These are phyloP conservation scores for Claviceps sp. DNA, from an alignment of 2,329 filamentous ascomycete genomes.

Conservation along the genomic window DNA sequence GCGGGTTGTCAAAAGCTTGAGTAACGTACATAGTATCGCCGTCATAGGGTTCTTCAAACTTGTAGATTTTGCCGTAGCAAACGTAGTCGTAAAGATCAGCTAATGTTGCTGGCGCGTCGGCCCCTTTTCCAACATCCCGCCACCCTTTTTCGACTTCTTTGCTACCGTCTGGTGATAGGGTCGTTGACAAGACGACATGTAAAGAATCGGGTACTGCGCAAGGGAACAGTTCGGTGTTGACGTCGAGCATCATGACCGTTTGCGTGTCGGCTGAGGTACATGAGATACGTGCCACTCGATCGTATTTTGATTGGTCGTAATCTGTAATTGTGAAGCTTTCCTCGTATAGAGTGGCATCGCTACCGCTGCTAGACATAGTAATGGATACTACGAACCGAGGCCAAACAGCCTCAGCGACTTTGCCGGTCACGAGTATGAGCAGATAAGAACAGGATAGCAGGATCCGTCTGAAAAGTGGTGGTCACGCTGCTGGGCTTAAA, in stretches of 20 bases:
- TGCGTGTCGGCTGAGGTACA: slow-evolving; percentile 63
- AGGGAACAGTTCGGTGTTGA: slow-evolving; percentile 88
- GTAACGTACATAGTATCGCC: slow-evolving; percentile 62
- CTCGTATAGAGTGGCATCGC: slow-evolving; percentile 87
- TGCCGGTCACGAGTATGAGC: neutral
- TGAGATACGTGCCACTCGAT: slow-evolving; percentile 77
- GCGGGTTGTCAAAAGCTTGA: neutral
- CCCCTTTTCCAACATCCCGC: slow-evolving; percentile 54
- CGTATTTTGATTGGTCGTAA: slow-evolving; percentile 79
- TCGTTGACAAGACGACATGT: slow-evolving; percentile 71
- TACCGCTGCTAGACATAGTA: slow-evolving; percentile 32
- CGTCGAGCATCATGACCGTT: slow-evolving; percentile 72
- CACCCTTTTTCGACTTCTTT: slow-evolving; percentile 69
- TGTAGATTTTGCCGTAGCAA: slow-evolving; percentile 78
- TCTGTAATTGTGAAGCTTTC: slow-evolving; percentile 75
- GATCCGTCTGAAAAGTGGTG: too few relatives aligned
- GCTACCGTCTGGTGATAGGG: slow-evolving; percentile 71
- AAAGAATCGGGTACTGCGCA: slow-evolving; percentile 61
- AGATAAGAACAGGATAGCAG: neutral
- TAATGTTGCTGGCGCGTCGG: slow-evolving; percentile 42
- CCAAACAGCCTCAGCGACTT: neutral
- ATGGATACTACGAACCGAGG: neutral
- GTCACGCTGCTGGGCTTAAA: too few relatives aligned
- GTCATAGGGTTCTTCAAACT: slow-evolving; percentile 68
- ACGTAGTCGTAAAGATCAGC: slow-evolving; percentile 82